Conservation (phyloP, 2,329 filamentous ascomycete species). For the Cladosporium colombiae region DNA sequence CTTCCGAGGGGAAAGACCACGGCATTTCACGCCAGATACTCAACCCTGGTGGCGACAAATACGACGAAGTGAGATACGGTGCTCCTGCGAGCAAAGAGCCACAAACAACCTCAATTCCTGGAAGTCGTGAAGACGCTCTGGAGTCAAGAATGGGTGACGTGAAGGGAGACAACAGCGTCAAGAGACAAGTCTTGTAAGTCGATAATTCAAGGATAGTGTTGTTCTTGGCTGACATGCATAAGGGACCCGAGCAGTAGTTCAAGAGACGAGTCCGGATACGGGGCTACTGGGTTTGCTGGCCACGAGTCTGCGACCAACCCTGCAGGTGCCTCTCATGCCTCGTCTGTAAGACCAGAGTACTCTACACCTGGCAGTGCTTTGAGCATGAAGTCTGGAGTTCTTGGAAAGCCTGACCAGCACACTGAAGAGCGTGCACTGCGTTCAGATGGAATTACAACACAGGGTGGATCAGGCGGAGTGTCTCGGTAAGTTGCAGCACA, state of each 20-base stretch:
- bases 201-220: not conserved
- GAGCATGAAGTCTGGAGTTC: constrained; percentile 45
- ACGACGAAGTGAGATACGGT: constrained; percentile 28
- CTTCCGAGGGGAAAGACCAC: constrained; percentile 22
- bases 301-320: constrained; percentile 6
- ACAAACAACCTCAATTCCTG: not conserved
- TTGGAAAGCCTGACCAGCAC: constrained; percentile 30
- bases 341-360: not conserved
- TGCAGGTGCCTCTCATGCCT: not conserved
- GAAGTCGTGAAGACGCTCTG: not conserved
- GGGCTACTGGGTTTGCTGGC: constrained; percentile 4
- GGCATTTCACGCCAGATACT: constrained; percentile 27
- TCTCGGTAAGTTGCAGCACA: not conserved
- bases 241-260: constrained; percentile 24
- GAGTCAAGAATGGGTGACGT: not conserved
- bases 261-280: constrained; percentile 25
- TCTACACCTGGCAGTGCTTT: constrained; percentile 33
- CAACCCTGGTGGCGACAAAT: constrained; percentile 31
- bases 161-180: constrained; percentile 20
- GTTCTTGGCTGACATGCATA: not conserved
- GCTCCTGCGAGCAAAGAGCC: not conserved
- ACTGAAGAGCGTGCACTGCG: constrained; percentile 4
- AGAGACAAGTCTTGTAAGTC: constrained; percentile 26
- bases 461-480: not conserved
- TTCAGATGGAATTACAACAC: not conserved